A percentile compares a stretch with the other conserved stretches of the same genome.
phyloP scores from a whole-genome alignment of 2,329 filamentous ascomycete genomes.

The Macrophomina tecta region DNA sequence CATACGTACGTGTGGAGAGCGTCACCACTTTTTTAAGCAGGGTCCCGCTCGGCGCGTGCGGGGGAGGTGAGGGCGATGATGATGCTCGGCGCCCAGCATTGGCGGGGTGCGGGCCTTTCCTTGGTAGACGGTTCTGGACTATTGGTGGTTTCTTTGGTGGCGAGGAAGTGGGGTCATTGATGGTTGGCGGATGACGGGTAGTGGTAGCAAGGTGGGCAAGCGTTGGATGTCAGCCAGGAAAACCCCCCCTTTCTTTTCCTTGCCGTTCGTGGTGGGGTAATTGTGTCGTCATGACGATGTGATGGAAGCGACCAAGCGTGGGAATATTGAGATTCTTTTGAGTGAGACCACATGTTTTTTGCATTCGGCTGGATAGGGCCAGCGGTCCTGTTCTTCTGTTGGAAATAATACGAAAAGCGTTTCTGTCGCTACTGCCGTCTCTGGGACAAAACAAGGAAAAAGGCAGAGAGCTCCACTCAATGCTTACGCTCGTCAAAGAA shows the following conservation, averaged over 20 bases:
- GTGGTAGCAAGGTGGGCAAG: too few species aligned
- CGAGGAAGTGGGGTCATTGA: neutral
- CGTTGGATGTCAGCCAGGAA: too few species aligned
- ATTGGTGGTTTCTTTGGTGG: neutral
- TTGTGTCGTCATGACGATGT: too few species aligned
- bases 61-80: neutral
- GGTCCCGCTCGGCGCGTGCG: too few species aligned
- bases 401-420: neutral
- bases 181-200: neutral
- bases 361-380: too few species aligned
- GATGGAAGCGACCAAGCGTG: too few species aligned
- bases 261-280: too few species aligned
- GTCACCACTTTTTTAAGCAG: neutral
- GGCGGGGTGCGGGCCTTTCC: neutral
- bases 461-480: neutral
- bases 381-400: too few species aligned
- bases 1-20: neutral
- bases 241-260: too few species aligned
- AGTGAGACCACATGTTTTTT: too few species aligned
- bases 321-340: too few species aligned
- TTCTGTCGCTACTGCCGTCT: too few species aligned
- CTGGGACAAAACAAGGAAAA: neutral
- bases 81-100: neutral
- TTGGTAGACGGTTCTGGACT: conserved; percentile 1
- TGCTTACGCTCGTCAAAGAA: neutral